A percentile compares a stretch with the other conserved stretches of the same genome.
Evolutionary conservation across 2,329 filamentous ascomycete species (phyloP).

Genomic region (Balansia obtecta): DNA sequence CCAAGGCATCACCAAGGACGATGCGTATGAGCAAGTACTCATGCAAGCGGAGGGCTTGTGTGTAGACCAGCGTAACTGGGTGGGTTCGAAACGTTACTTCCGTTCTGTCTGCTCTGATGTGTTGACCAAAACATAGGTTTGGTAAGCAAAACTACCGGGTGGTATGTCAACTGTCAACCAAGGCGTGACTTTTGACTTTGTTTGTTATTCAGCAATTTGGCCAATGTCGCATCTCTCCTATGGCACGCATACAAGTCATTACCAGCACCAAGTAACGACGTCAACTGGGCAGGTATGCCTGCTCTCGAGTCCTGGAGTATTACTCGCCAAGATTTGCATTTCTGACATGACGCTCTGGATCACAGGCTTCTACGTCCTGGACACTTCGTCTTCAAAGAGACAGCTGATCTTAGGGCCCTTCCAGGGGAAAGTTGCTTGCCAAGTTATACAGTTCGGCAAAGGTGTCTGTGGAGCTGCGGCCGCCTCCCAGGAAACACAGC

Average conservation of each 20-base stretch:
- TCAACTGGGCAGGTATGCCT: constrained; percentile 61
- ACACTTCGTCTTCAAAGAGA: constrained; percentile 29
- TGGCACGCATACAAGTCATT: constrained; percentile 73
- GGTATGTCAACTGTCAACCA: not conserved
- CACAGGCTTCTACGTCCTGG: constrained; percentile 60
- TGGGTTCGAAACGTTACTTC: constrained; percentile 24
- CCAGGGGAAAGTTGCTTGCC: constrained; percentile 69
- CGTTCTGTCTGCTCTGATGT: not conserved
- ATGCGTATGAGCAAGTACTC: constrained; percentile 63
- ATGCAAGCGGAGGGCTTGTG: constrained; percentile 58
- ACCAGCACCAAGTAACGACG: constrained; percentile 47
- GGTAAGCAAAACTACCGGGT: constrained; percentile 7
- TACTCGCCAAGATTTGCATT: not conserved
- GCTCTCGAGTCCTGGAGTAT: not conserved
- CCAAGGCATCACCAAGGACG: constrained; percentile 51
- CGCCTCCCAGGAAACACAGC: constrained; percentile 44
- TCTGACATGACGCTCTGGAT: not conserved
- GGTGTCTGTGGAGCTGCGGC: constrained; percentile 70
- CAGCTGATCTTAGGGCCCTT: constrained; percentile 69
- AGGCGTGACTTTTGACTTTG: not conserved
- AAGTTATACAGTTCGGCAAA: constrained; percentile 58
- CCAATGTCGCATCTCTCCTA: constrained; percentile 62
- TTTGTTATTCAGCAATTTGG: constrained; percentile 53
- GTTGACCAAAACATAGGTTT: constrained; percentile 8
- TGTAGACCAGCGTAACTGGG: constrained; percentile 68